Conservation (phyloP, 352 stramenopile genomes). For the Phytophthora macrochlamydospora region DNA sequence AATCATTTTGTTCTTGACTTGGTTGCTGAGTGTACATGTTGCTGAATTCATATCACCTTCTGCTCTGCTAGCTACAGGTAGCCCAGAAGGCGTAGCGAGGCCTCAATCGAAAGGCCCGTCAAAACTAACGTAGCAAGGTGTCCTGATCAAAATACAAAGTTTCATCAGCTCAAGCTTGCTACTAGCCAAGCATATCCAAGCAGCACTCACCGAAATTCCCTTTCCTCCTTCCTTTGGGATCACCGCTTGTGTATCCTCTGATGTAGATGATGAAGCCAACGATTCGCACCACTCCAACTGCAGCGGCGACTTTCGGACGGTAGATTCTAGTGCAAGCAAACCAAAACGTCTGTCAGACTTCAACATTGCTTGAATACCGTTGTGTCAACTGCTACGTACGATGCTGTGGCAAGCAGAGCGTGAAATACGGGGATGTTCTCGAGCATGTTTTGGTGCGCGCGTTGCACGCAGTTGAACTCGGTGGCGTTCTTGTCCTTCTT, state of each 20-base stretch:
- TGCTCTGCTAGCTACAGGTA: constrained; percentile 21
- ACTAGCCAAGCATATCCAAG: neutral
- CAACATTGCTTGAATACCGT: neutral
- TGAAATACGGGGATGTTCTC: constrained; percentile 60
- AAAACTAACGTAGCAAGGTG: constrained; percentile 30
- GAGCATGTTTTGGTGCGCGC: constrained; percentile 84
- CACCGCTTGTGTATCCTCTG: constrained; percentile 39
- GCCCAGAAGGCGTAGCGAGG: constrained; percentile 30
- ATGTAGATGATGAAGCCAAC: constrained; percentile 54
- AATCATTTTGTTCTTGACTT: neutral
- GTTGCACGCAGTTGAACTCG: constrained; percentile 87
- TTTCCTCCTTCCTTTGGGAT: constrained; percentile 43
- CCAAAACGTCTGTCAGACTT: constrained; percentile 6
- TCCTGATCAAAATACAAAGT: constrained; percentile 8
- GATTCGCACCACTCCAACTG: constrained; percentile 39
- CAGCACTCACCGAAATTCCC: constrained; percentile 40
- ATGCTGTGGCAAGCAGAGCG: constrained; percentile 40
- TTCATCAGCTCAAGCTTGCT: too few relatives aligned
- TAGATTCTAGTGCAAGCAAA: constrained; percentile 35
- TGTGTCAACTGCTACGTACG: constrained; percentile 25
- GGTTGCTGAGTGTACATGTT: too few relatives aligned
- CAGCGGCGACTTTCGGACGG: constrained; percentile 43
- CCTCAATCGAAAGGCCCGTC: constrained; percentile 35
- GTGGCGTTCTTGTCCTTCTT: constrained; percentile 69
- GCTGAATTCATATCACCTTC: neutral